Base-by-base conservation (phyloP, 805 yeast genomes). In the Kodamaea sagamina region DNA sequence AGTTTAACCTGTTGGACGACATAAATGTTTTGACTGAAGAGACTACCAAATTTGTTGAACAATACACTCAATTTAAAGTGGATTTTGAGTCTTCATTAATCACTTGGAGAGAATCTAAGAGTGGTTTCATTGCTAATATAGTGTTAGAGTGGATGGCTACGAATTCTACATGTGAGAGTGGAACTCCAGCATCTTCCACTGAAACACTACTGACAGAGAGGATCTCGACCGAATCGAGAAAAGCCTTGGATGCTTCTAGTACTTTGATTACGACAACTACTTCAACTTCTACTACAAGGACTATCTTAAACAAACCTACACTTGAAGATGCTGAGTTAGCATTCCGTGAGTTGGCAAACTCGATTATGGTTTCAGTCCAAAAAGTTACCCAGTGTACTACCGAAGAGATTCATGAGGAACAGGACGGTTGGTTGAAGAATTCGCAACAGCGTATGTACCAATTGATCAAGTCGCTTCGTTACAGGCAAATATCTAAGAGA, bases 291-390 rank as follows among this genome's bases (percentile, higher is more conserved):
- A 8, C 8, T 6, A 21, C 24, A 17, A 35, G 28, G 26, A 22
- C 17, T 7, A 12, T 8, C 13, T 16, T 15, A 9, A 21, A 6
- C 16, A 21, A 13, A 8, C 12, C 38, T 19, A 21, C 38, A 4
- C 28, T 35, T 21, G 38, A 35, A n/a, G 38, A 35, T 2, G 13
- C 79, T 34, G 89, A 85, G 49, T 37, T 43, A 2, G 52, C 65
- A 2, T 68, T 83, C 46, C 69, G 83, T 42, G 67, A 73, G 15
- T 54, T 86, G 3, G 71, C 82, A 3, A 77, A 77, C 12, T 73
- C 84, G 2, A 73, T 88, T 13, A 63, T 89, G 42, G 69, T 90
- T 22, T 74, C 84, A 0, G 75, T 86, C 51, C 97, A 90, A 62
- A 77, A 78, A 47, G 62, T 76, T 6, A 65, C 67, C 37, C 49